Evolutionary conservation across 129 eudicot genomes (phyloP).

Genomic region (Oenanthe sinensis): DNA sequence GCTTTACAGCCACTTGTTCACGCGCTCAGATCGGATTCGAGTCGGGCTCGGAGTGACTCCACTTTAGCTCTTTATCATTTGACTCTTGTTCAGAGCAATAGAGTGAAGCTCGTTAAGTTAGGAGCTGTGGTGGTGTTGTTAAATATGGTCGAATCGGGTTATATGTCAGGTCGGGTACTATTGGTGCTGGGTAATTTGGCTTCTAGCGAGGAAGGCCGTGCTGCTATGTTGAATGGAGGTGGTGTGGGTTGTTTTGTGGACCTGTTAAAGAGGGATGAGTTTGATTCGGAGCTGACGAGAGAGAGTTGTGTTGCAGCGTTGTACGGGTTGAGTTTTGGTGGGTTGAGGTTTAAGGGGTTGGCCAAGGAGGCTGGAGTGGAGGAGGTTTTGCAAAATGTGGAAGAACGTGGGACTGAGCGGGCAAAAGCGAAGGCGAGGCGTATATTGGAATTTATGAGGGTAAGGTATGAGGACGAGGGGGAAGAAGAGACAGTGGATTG

Average conservation of each 20-base stretch:
- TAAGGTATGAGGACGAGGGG: slow-evolving; percentile 61
- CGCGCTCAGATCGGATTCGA: slow-evolving; percentile 55
- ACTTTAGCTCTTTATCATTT: slow-evolving; percentile 75
- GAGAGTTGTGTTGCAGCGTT: slow-evolving; percentile 62
- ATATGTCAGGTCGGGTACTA: slow-evolving; percentile 54
- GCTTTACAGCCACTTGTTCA: slow-evolving; percentile 67
- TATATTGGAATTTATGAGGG: slow-evolving; percentile 48
- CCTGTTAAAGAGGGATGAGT: slow-evolving; percentile 34
- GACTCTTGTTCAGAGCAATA: slow-evolving; percentile 64
- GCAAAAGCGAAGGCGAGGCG: slow-evolving; percentile 41
- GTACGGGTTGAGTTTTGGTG: slow-evolving; percentile 74
- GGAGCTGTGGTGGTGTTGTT: slow-evolving; percentile 48
- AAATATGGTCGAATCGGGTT: slow-evolving; percentile 56
- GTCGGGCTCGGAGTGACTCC: slow-evolving; percentile 60
- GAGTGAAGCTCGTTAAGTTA: slow-evolving; percentile 56
- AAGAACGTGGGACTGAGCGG: slow-evolving; percentile 28
- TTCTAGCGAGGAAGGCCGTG: slow-evolving; percentile 58
- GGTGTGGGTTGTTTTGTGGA: slow-evolving; percentile 58
- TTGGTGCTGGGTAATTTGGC: slow-evolving; percentile 57
- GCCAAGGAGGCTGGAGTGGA: slow-evolving; percentile 82
- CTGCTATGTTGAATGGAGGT: slow-evolving; percentile 76
- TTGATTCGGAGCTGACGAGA: slow-evolving; percentile 48
- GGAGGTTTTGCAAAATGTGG: slow-evolving; percentile 37
- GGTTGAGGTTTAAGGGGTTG: slow-evolving; percentile 74
- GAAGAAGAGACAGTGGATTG: slow-evolving; percentile 67